Evolutionary conservation across 768 basidiomycete genomes (phyloP).

Genomic region (Boletus rubescentipes): DNA sequence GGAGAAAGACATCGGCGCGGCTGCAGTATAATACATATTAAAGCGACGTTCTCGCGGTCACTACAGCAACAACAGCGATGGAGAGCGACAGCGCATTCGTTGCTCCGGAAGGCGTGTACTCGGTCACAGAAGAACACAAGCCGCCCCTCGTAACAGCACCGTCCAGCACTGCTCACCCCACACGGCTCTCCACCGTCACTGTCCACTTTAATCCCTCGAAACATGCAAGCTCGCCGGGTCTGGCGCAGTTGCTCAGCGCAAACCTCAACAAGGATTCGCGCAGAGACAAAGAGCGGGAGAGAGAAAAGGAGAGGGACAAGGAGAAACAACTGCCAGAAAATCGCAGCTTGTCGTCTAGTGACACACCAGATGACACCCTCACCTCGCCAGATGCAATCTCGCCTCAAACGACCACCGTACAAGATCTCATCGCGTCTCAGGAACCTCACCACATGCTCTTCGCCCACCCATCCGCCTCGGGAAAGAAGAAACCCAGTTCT

Average conservation of each 20-base stretch:
- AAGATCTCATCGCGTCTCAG: conserved; percentile 27
- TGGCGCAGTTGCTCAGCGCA: conserved; percentile 66
- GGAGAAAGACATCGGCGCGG: neutral
- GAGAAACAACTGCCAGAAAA: conserved; percentile 48
- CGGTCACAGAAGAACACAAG: conserved; percentile 84
- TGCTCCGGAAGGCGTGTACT: conserved; percentile 88
- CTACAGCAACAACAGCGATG: conserved; percentile 40
- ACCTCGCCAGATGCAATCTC: conserved; percentile 41
- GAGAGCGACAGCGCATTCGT: conserved; percentile 85
- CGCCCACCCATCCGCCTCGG: conserved; percentile 43
- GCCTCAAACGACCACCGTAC: conserved; percentile 34
- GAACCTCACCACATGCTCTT: conserved; percentile 57
- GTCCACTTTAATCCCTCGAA: conserved; percentile 64
- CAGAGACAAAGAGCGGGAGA: conserved; percentile 40
- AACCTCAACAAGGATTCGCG: conserved; percentile 57
- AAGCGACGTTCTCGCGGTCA: conserved; percentile 17
- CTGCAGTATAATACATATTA: neutral
- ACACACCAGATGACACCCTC: conserved; percentile 63
- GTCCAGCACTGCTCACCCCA: conserved; percentile 45
- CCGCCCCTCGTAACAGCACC: conserved; percentile 48
- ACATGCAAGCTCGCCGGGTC: conserved; percentile 52
- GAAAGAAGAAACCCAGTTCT: conserved; percentile 60
- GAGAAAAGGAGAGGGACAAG: conserved; percentile 41
- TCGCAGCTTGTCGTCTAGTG: conserved; percentile 78
- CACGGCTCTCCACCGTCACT: conserved; percentile 59